Evolutionary conservation across 2,329 filamentous ascomycete species (phyloP), one percentile per base, ranked within the genome.

Genomic region (Scorias spongiosa): DNA sequence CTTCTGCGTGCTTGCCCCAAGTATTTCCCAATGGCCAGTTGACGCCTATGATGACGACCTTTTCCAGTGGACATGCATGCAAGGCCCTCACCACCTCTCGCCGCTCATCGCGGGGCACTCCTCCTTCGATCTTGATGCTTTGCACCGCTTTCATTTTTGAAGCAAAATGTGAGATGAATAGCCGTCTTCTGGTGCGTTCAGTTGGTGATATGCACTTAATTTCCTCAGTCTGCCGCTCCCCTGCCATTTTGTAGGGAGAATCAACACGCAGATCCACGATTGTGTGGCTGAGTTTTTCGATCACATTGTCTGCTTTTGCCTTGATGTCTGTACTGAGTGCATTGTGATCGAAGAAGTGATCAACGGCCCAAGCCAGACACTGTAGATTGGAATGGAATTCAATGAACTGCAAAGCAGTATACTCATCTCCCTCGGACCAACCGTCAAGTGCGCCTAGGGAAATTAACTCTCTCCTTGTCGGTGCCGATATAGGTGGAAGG

Each of bases 311-410:
- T 2, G 57, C 51, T 17, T 58, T 47, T 5, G 42, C 47, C 11
- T 49, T 47, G 2, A 59, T 49, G 2, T 58, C 54, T 12, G 51
- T n/a, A 9, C 54, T 51, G 2, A 55, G 48, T 11, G 49, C 51
- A 2, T 32, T 40, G 29, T 60, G 55, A 8, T 56, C 56, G 49
- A 67, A 70, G 54, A 70, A 66, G n/a, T 57, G 57, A 39, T 66
- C 63, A 46, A 69, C 59, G 0, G 66, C 66, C 67, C 66, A 70
- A 4, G 63, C 64, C 11, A 70, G 55, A 42, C 64, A 69, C 41
- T 63, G 56, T 10, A 70, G 52, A 15, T 64, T 65, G 0, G 56
- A 51, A 43, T 70, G 67, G 10, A 58, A 57, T 48, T 69, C 67
- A 49, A 70, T 53, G 42, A 69, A 70, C 0, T 52, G 53, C 2